Conservation (phyloP, 768 basidiomycete species). For the Tephrocybe rancida region DNA sequence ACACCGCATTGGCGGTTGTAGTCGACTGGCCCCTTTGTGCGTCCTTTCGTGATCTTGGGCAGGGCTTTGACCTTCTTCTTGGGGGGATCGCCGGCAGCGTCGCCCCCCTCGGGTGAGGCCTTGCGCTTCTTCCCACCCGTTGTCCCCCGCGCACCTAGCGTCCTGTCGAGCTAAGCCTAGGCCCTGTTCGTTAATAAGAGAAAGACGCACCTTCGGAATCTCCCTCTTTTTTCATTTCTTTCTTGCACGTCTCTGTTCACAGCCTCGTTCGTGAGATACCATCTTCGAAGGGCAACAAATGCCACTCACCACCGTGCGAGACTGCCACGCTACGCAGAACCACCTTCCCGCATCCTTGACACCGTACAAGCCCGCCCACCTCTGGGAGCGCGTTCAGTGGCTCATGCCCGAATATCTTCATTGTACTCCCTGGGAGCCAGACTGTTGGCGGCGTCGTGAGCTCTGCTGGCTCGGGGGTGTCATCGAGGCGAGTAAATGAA, state of each 20-base stretch:
- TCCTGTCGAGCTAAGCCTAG: slow-evolving; percentile 15
- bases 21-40: slow-evolving; percentile 85
- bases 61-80: slow-evolving; percentile 78
- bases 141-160: no score
- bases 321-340: slow-evolving; percentile 65
- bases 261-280: slow-evolving; percentile 27
- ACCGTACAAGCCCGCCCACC: slow-evolving; percentile 64
- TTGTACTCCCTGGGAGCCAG: slow-evolving; percentile 85
- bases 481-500: slow-evolving; percentile 58
- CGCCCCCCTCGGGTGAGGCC: slow-evolving; percentile 70
- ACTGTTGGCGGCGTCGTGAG: slow-evolving; percentile 76
- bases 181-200: no score
- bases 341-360: slow-evolving; percentile 82
- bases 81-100: slow-evolving; percentile 64
- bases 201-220: slow-evolving; percentile 39
- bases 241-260: slow-evolving; percentile 41
- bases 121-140: slow-evolving; percentile 78
- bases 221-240: slow-evolving; percentile 50
- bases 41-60: slow-evolving; percentile 76
- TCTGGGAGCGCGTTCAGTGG: slow-evolving; percentile 66
- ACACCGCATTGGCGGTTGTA: slow-evolving; percentile 94
- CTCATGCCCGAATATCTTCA: slow-evolving; percentile 83
- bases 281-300: slow-evolving; percentile 42
- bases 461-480: slow-evolving; percentile 38
- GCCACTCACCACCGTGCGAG: neutral